Evolutionary conservation across 1,139 yeast genomes (phyloP), one percentile per base, ranked within the genome.

Genomic region (Suhomyces bokatorum): DNA sequence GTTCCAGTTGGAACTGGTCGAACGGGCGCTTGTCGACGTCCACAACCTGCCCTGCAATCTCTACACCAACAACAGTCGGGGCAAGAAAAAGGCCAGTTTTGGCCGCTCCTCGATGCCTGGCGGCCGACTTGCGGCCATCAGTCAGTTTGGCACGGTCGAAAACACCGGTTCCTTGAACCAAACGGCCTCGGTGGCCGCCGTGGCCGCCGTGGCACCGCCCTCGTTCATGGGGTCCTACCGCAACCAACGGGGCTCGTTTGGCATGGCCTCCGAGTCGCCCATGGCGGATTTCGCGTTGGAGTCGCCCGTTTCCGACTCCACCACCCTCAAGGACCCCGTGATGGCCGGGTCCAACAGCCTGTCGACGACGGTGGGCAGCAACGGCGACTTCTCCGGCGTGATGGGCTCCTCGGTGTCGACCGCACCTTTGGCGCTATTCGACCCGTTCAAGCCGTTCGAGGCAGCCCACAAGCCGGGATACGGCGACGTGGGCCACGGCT

Each of bases 1-100:
- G 22, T 54, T 56, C 46, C 76, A 70, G 51, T 43, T 62, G 42
- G 74, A 69, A 32, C 37, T 57, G 34, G 63, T 70, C 39, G 70
- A 66, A 38, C 64, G 60, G 47, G 57, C 62, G 20, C 52, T 60
- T 46, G 56, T 66, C 39, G 75, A 69, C 45, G 55, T 57, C 17
- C 67, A 64, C 48, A 58, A 62, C 50, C 73, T 66, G 49, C 72
- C 73, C 47, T 26, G 40, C 14, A 30, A 32, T 12, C 14, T 36
- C 26, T 40, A 44, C 35, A 29, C 37, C 36, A 30, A 39, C 29
- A 33, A 41, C 11, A 43, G 34, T 16, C 44, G 43, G 22, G 40
- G 44, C 20, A 45, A 45, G 32, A 37, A 45, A 33, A 44, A 46
- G 42, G 14, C 29, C 22, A 31, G 44, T 14, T 33, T 32, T 13